These are phyloP conservation scores for Juncus effusus DNA, from an alignment of 176 grass and related monocot species.

Conservation along the genomic window DNA sequence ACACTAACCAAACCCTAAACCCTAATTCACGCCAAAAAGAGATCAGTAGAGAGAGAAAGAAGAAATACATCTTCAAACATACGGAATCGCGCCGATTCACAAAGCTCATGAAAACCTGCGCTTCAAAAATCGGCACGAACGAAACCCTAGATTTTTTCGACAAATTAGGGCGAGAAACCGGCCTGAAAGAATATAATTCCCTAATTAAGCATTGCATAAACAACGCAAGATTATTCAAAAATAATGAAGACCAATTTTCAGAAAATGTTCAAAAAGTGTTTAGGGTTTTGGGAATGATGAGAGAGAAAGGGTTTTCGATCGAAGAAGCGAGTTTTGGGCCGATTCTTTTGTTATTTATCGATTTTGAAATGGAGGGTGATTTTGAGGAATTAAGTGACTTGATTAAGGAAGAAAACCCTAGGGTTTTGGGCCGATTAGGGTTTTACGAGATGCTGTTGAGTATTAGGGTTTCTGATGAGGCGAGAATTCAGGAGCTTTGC, in stretches of 20 bases:
- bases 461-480: conserved; percentile 60
- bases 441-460: conserved; percentile 88
- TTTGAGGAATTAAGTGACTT: conserved; percentile 64
- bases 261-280: conserved; percentile 51
- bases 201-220: conserved; percentile 54
- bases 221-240: conserved; percentile 37
- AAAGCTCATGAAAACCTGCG: conserved; percentile 62
- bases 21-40: conserved; percentile 26
- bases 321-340: conserved; percentile 54
- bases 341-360: conserved; percentile 68
- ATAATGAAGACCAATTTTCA: conserved; percentile 46
- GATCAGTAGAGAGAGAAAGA: conserved; percentile 60
- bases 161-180: conserved; percentile 68
- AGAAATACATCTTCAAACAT: conserved; percentile 76
- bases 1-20: not conserved
- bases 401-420: conserved; percentile 60
- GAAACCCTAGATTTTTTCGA: conserved; percentile 55
- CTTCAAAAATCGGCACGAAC: conserved; percentile 49
- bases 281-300: conserved; percentile 55
- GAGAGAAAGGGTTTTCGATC: conserved; percentile 57
- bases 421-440: conserved; percentile 48
- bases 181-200: conserved; percentile 63
- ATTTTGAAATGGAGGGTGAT: conserved; percentile 55
- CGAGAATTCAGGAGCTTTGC: conserved; percentile 57
- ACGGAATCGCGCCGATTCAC: conserved; percentile 48